These are phyloP conservation scores for Conticribra guillardii DNA, from an alignment of 108 stramenopile species.

Conservation along the genomic window DNA sequence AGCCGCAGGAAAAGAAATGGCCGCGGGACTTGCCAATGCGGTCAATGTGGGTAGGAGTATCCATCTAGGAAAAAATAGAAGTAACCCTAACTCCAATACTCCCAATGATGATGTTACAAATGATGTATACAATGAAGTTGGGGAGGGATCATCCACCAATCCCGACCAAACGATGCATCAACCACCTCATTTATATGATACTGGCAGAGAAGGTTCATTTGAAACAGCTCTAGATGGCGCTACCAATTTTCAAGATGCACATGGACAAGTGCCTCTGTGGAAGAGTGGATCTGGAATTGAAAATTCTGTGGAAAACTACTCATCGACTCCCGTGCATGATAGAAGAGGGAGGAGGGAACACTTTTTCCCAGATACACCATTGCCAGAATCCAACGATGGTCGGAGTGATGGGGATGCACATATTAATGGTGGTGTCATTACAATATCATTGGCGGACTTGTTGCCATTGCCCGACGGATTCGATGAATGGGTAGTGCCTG, in stretches of 20 bases:
- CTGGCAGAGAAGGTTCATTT: conserved; percentile 10
- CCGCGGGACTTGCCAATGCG: conserved; percentile 1
- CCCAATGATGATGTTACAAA: neutral
- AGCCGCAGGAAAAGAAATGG: neutral
- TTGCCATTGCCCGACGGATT: conserved; percentile 59
- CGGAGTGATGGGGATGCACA: neutral
- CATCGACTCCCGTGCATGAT: neutral
- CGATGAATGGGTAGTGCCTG: conserved; percentile 79
- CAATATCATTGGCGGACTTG: conserved; percentile 16
- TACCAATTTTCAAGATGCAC: conserved; percentile 21
- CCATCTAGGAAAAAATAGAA: neutral
- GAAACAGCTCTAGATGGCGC: conserved; percentile 6
- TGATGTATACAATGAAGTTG: neutral
- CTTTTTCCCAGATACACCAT: conserved; percentile 45
- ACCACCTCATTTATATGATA: conserved; percentile 11
- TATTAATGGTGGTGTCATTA: conserved; percentile 18
- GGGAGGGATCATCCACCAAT: neutral
- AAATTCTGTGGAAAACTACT: neutral
- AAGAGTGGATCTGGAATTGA: conserved; percentile 17
- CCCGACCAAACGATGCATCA: neutral
- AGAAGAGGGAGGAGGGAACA: conserved; percentile 20
- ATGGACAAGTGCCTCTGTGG: conserved; percentile 14
- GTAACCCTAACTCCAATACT: neutral
- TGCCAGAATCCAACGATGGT: neutral
- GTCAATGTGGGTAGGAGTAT: conserved; percentile 8